Percentiles rank a stretch among this genome's conserved stretches.
These are phyloP conservation scores for Fagopyrum homotropicum DNA, from an alignment of 148 eudicot species.

Conservation along the genomic window DNA sequence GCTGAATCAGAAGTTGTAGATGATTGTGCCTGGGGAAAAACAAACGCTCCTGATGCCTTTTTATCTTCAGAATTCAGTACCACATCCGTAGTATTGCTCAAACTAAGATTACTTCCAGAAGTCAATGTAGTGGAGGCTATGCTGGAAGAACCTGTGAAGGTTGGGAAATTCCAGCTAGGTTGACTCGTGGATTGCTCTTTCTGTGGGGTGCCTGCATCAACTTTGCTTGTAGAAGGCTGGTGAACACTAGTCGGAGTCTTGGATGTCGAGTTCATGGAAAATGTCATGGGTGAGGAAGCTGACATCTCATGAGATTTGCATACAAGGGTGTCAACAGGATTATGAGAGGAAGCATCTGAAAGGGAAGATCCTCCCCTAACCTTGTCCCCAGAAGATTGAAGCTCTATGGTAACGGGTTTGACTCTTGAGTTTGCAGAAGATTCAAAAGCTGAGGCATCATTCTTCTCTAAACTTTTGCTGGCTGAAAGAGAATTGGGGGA, in stretches of 20 bases:
- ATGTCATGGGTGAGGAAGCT: conserved; percentile 14
- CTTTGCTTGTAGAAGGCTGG: conserved; percentile 27
- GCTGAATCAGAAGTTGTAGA: conserved; percentile 3
- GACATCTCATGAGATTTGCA: neutral
- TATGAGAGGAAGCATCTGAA: neutral
- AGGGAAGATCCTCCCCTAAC: conserved; percentile 15
- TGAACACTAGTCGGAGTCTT: conserved; percentile 9
- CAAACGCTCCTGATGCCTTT: conserved; percentile 22
- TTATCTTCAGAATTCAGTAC: conserved; percentile 25
- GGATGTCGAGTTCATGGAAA: conserved; percentile 22
- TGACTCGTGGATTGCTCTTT: conserved; percentile 5
- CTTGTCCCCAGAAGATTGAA: conserved; percentile 27
- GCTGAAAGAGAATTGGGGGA: conserved; percentile 15
- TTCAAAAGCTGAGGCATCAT: neutral
- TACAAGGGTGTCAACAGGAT: neutral
- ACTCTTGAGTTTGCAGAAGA: conserved; percentile 2
- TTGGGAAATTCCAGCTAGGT: conserved; percentile 6
- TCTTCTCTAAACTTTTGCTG: conserved; percentile 10
- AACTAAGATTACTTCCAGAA: conserved; percentile 26
- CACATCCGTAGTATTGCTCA: conserved; percentile 19
- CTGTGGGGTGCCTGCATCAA: conserved; percentile 18
- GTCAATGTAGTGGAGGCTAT: conserved; percentile 26
- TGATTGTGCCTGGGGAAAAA: conserved; percentile 22
- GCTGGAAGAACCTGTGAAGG: conserved; percentile 17
- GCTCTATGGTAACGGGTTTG: neutral